Base-by-base conservation (phyloP, 768 basidiomycete genomes). In the Leccinum uliginosum region DNA sequence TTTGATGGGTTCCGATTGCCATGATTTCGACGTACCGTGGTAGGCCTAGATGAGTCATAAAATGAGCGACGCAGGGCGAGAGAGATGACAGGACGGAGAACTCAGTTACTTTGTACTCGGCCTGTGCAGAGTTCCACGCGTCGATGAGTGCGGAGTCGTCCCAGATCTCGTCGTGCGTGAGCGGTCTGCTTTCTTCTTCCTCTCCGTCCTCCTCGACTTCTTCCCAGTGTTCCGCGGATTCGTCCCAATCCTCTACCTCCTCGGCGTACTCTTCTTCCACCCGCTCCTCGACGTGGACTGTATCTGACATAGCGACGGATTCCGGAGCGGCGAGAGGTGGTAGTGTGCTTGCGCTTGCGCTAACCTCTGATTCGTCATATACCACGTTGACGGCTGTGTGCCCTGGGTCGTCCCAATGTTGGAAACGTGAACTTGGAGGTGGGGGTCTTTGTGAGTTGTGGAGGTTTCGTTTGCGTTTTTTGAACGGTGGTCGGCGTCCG, bases 101-200 rank as follows among this genome's bases (percentile, higher is more conserved):
- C 72, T 12, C n/a, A 30, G 48, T 60, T 60, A 83, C 84, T 74
- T 88, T 79, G 62, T 91, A 93, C 67, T 93, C 91, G 56, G 88
- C 88, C 60, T 79, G 83, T 17, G 91, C 91, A 57, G 90, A 85
- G 67, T 92, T 80, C 91, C 91, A 92, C 19, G 91, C 91, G 52
- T 87, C 79, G 46, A 93, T 81, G 60, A 93, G 79, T 4, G 87
- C 88, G 34, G 87, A 86, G 67, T 93, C 91, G 61, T 93, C 91
- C 91, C 91, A 93, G 35, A 91, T 84, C 64, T 93, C 90, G 49
- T 84, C 80, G 32, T 86, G 79, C 9, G 85, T 83, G 56, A 91
- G 76, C 54, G 83, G 77, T 26, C 85, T 78, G 60, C 85, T 84
- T 64, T 86, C 83, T 46, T 79, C 77, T 26, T 78, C 75, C 11